Conservation (phyloP, 2,329 filamentous ascomycete genomes). For the Bipolaris victoriae region DNA sequence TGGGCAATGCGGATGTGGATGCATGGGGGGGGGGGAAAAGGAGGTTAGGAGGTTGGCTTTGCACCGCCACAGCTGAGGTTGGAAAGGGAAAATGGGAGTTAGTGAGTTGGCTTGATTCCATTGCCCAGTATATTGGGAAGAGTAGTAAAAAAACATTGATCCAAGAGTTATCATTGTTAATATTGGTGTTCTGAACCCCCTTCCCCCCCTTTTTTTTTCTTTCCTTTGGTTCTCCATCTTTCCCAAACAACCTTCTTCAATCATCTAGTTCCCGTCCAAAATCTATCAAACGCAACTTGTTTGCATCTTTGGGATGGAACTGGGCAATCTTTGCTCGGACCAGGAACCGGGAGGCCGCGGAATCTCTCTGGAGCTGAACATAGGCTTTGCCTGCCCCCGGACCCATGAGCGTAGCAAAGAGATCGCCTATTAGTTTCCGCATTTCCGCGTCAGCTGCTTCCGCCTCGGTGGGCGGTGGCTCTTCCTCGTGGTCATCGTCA, state of each 20-base stretch:
- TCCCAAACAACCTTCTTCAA: constrained; percentile 17
- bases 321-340: constrained; percentile 63
- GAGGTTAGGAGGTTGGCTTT: not conserved
- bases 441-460: constrained; percentile 58
- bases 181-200: too few relatives aligned
- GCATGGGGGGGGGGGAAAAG: not conserved
- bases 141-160: too few relatives aligned
- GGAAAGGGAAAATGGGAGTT: not conserved
- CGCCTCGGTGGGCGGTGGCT: constrained; percentile 49
- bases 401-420: constrained; percentile 52
- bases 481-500: constrained; percentile 21
- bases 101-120: not conserved
- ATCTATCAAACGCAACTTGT: constrained; percentile 59
- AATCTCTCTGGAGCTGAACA: constrained; percentile 56
- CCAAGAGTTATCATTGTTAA: too few relatives aligned
- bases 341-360: constrained; percentile 60
- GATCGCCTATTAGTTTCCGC: constrained; percentile 53
- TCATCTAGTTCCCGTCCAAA: constrained; percentile 55
- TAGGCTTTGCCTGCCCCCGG: constrained; percentile 53
- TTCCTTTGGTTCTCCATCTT: too few relatives aligned
- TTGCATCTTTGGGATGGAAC: constrained; percentile 61
- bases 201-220: too few relatives aligned
- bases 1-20: too few relatives aligned
- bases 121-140: not conserved
- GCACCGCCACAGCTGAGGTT: constrained; percentile 16